These are phyloP conservation scores for Vishniacozyma victoriae DNA, from an alignment of 768 basidiomycete genomes.

Conservation along the genomic window DNA sequence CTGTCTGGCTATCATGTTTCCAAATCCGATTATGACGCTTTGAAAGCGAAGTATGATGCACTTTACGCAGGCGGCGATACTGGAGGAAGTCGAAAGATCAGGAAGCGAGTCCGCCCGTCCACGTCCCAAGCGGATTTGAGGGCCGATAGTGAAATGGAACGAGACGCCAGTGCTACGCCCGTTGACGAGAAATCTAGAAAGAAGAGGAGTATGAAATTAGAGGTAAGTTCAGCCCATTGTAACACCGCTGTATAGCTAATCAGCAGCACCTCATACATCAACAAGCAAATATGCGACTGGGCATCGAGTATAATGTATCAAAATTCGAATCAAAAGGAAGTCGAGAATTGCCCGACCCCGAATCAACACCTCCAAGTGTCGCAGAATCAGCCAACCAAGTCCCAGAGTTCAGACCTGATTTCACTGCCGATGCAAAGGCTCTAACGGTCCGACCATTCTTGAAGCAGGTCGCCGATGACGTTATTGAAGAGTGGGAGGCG, in stretches of 20 bases:
- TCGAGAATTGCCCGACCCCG: conserved; percentile 28
- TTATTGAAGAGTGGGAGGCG: conserved; percentile 17
- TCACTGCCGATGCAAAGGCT: conserved; percentile 16
- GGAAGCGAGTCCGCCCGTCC: neutral
- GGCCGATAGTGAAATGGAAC: conserved; percentile 1
- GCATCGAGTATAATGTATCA: conserved; percentile 30
- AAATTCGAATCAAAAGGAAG: conserved; percentile 24
- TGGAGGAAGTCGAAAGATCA: neutral
- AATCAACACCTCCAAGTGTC: conserved; percentile 7
- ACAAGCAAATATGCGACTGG: conserved; percentile 35
- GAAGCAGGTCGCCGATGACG: conserved; percentile 27
- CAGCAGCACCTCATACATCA: conserved; percentile 38
- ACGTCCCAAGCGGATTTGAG: neutral
- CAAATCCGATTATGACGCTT: neutral
- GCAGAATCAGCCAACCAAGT: conserved; percentile 25
- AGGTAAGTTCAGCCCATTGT: conserved; percentile 17
- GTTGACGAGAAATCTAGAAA: conserved; percentile 12
- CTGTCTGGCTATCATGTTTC: neutral
- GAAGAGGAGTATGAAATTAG: conserved; percentile 30
- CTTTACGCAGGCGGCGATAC: neutral
- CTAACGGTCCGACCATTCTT: conserved; percentile 21
- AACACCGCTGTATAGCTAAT: neutral
- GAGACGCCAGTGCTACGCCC: neutral
- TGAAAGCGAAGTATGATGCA: neutral
- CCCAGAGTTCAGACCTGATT: conserved; percentile 34